Evolutionary conservation across 768 basidiomycete species (phyloP).

Genomic region (Leccinum ochraceum): DNA sequence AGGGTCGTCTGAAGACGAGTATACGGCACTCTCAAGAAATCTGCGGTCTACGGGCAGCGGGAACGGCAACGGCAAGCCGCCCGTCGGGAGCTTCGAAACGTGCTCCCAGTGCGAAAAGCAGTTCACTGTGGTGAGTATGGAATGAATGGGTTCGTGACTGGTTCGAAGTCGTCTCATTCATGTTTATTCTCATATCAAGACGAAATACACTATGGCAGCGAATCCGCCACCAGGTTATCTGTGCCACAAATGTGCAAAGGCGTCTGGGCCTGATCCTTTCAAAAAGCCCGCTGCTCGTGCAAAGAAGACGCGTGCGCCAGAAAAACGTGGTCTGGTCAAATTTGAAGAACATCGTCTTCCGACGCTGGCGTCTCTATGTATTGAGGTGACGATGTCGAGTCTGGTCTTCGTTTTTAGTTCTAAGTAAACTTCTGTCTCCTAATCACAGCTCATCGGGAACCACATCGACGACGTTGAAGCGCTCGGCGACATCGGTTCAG

Average conservation of each 20-base stretch:
- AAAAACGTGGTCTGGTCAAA: slow-evolving; percentile 65
- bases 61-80: slow-evolving; percentile 48
- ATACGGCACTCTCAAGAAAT: slow-evolving; percentile 61
- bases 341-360: slow-evolving; percentile 73
- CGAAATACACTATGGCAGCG: slow-evolving; percentile 81
- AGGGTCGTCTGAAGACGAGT: slow-evolving; percentile 63
- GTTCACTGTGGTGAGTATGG: slow-evolving; percentile 78
- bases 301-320: slow-evolving; percentile 62
- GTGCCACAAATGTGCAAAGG: slow-evolving; percentile 83
- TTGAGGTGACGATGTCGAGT: slow-evolving; percentile 50
- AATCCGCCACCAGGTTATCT: slow-evolving; percentile 73
- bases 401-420: not conserved
- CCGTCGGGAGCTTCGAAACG: slow-evolving; percentile 74
- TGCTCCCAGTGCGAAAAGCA: slow-evolving; percentile 83
- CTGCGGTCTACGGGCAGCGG: slow-evolving; percentile 37
- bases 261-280: slow-evolving; percentile 79
- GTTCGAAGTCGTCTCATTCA: not conserved
- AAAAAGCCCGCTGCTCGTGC: slow-evolving; percentile 68
- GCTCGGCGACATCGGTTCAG: slow-evolving; percentile 80
- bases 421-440: not conserved
- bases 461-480: slow-evolving; percentile 90
- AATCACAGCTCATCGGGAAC: slow-evolving; percentile 68
- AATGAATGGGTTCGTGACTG: not conserved
- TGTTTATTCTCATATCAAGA: slow-evolving; percentile 44
- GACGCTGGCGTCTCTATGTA: slow-evolving; percentile 76